Percentiles rank a stretch among this genome's conserved stretches.
These are phyloP conservation scores for Jacaranda mimosifolia DNA, from an alignment of 257 asterid species.

Conservation along the genomic window DNA sequence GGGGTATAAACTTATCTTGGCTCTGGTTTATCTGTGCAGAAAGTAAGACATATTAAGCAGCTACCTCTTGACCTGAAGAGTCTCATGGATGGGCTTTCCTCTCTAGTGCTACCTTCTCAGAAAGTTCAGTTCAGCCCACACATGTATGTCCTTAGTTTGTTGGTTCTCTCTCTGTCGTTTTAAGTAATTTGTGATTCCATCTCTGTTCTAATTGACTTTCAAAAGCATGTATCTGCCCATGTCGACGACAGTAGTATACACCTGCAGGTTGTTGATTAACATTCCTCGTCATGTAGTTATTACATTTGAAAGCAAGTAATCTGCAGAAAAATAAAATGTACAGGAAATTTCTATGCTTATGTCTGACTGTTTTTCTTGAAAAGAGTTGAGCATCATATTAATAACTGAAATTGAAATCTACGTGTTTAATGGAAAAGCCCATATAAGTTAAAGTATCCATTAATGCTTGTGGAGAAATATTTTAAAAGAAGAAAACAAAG, in stretches of 20 bases:
- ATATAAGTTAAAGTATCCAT: conserved; percentile 21
- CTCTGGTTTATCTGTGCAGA: conserved; percentile 59
- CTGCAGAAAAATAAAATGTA: conserved; percentile 16
- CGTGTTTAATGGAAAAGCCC: background rate
- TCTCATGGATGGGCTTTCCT: conserved; percentile 79
- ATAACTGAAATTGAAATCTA: conserved; percentile 4
- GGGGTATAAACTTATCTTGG: conserved; percentile 10
- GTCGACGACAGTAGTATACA: conserved; percentile 14
- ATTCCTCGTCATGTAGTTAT: conserved; percentile 6
- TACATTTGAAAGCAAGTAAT: conserved; percentile 20
- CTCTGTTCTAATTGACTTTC: conserved; percentile 9
- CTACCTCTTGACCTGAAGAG: conserved; percentile 85
- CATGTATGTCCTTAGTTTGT: conserved; percentile 60
- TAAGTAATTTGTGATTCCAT: conserved; percentile 27
- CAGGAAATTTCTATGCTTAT: background rate
- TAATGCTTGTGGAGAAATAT: background rate
- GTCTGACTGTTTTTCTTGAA: background rate
- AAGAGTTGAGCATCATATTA: conserved; percentile 6
- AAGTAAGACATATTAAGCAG: conserved; percentile 60
- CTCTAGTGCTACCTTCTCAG: conserved; percentile 85
- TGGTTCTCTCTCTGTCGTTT: conserved; percentile 28
- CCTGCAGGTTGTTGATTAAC: background rate
- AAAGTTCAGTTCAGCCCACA: conserved; percentile 80
- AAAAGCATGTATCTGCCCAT: conserved; percentile 9
- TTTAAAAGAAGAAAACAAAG: conserved; percentile 1